phyloP scores from a whole-genome alignment of 2,329 filamentous ascomycete genomes.

The Colletotrichum destructivum region DNA sequence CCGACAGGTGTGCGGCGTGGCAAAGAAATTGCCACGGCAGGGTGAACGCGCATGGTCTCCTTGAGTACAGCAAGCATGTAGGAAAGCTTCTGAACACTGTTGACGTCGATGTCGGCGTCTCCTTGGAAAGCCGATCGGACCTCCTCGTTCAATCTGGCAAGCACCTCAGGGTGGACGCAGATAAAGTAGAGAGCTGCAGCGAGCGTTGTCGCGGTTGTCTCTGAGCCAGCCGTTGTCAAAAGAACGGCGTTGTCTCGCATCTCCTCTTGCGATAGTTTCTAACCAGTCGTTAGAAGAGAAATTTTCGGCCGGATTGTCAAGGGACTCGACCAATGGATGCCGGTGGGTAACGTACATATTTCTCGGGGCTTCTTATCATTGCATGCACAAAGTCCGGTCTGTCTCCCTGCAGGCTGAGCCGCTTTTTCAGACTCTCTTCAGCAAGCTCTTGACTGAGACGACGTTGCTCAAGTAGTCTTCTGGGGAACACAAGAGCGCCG shows the following conservation, averaged over 20 bases:
- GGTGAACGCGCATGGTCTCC: constrained; percentile 56
- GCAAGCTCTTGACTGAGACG: constrained; percentile 6
- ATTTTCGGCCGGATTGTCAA: neutral
- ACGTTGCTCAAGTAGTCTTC: neutral
- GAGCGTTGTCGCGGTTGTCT: constrained; percentile 62
- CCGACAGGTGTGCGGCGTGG: constrained; percentile 49
- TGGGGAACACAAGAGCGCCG: neutral
- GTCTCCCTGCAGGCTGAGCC: neutral
- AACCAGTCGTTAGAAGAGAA: constrained; percentile 41
- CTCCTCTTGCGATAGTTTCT: constrained; percentile 19
- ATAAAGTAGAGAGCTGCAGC: constrained; percentile 59
- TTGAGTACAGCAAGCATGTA: constrained; percentile 60
- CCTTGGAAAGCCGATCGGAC: constrained; percentile 55
- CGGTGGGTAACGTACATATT: constrained; percentile 17
- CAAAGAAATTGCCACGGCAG: constrained; percentile 46
- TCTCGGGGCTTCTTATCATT: constrained; percentile 36
- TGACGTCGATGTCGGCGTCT: constrained; percentile 56
- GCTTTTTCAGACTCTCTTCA: constrained; percentile 9
- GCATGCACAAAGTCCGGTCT: constrained; percentile 37
- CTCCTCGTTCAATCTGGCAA: constrained; percentile 54
- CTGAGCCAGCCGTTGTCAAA: constrained; percentile 56
- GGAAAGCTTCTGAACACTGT: constrained; percentile 47
- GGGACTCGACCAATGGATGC: neutral
- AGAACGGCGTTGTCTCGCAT: constrained; percentile 40
- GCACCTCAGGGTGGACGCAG: constrained; percentile 47